Base-by-base conservation (phyloP, 2,329 filamentous ascomycete species). In the Trichoderma gracile region DNA sequence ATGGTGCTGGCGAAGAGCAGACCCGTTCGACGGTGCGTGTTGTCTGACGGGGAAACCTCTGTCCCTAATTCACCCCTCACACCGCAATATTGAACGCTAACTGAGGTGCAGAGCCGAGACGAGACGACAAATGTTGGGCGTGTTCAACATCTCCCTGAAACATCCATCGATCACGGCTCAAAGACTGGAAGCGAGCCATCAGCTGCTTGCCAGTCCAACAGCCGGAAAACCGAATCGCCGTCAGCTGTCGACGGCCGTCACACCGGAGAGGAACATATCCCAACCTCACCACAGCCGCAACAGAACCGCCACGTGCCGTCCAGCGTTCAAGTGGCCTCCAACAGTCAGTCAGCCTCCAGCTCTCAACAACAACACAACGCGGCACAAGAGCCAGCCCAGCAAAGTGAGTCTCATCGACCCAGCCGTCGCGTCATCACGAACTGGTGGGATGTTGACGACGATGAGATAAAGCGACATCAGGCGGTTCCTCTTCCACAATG, bases 221-320 rank as follows among this genome's bases (percentile, higher is more conserved):
- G 23, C 12, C 19, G 46, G 5, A 17, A 12, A 33, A 33, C 14
- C 5, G 6, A 14, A 23, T 23, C 6, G 42, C 49, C 40, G 42
- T 46, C 59, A 62, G 59, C 49, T 53, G 59, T 62, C n/a, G 40
- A 54, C 59, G 19, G 40, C 25, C 49, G 14, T 49, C 47, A 46
- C 8, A 10, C 47, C 12, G 21, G 33, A 53, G 49, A 62, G 19
- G 3, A 30, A 33, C 38, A 10, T 38, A 49, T 23, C 7, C 25
- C 45, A 46, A 17, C 14, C 25, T 10, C 45, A 33, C 27, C 27
- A 50, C 23, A 42, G 40, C 40, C 19, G 15, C 59, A 53, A 10
- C 49, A 46, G 1, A 42, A 23, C 27, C 7, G 25, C 59, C 59
- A 54, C 25, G 47, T 46, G 59, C 59, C 4, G 21, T 45, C 45